phyloP scores from a whole-genome alignment of 257 asterid genomes.

The Solanum verrucosum region DNA sequence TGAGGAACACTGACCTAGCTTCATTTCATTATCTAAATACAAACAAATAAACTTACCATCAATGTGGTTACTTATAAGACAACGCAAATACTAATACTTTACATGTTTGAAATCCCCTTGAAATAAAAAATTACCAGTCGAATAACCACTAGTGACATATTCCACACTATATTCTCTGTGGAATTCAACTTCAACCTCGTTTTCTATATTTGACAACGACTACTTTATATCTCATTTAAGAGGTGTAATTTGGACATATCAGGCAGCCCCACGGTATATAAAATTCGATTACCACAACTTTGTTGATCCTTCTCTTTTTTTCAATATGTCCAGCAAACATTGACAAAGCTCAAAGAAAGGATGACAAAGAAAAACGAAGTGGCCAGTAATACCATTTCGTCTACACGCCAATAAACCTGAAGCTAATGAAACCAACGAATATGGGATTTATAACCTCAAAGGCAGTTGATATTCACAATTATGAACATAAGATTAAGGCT shows the following conservation, averaged over 20 bases:
- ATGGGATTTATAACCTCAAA: neutral
- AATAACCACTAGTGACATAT: neutral
- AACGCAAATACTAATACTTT: neutral
- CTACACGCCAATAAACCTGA: neutral
- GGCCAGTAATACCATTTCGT: neutral
- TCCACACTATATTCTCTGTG: neutral
- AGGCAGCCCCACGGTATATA: neutral
- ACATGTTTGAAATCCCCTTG: neutral
- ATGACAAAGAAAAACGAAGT: neutral
- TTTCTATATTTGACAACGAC: neutral
- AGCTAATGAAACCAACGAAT: neutral
- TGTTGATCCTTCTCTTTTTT: neutral
- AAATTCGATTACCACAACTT: neutral
- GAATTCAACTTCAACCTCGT: neutral
- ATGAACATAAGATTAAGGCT: neutral
- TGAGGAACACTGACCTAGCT: neutral
- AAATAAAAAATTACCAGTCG: neutral
- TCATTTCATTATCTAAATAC: neutral
- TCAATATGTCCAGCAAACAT: neutral
- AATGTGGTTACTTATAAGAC: neutral
- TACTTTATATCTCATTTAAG: neutral
- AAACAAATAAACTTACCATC: neutral
- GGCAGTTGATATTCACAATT: neutral
- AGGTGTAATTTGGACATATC: neutral
- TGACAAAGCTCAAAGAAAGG: neutral